Percentiles rank a stretch among this genome's conserved stretches.
Evolutionary conservation across 805 yeast species (phyloP).

Genomic region (Ogataea nitratoaversa): DNA sequence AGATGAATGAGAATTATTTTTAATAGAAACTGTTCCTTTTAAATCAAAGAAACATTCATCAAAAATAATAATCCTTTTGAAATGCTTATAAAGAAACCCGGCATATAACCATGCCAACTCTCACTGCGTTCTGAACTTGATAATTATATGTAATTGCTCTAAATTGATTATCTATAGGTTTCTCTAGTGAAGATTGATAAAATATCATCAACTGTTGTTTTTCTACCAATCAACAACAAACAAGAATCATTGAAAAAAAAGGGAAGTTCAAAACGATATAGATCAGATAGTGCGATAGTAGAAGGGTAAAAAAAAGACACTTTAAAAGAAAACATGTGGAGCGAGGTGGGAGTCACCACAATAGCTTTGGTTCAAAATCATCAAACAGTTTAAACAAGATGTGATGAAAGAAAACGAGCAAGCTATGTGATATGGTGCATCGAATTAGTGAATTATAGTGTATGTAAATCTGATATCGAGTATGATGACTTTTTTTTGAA

Average conservation of each 20-base stretch:
- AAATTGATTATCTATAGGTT: too few relatives aligned
- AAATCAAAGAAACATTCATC: too few relatives aligned
- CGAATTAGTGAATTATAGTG: conserved; percentile 2
- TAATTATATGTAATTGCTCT: neutral
- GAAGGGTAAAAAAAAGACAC: neutral
- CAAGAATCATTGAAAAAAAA: neutral
- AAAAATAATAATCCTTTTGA: conserved; percentile 2
- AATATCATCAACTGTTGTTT: too few relatives aligned
- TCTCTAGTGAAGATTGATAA: too few relatives aligned
- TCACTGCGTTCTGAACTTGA: conserved; percentile 4
- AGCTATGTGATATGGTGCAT: conserved; percentile 17
- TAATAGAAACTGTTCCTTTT: too few relatives aligned
- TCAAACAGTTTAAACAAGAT: too few relatives aligned
- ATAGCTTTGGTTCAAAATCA: conserved; percentile 4
- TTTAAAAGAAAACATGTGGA: conserved; percentile 4
- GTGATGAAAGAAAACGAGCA: conserved; percentile 2
- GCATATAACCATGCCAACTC: neutral
- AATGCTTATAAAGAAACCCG: conserved; percentile 2
- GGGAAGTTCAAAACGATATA: too few relatives aligned
- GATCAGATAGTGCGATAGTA: neutral
- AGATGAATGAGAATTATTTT: too few relatives aligned
- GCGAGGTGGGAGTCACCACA: conserved; percentile 17
- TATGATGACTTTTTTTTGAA: too few relatives aligned
- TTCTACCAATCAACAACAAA: too few relatives aligned
- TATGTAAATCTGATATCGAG: too few relatives aligned